These are phyloP conservation scores for Rubia tinctorum DNA, from an alignment of 305 asterid genomes.

Conservation along the genomic window DNA sequence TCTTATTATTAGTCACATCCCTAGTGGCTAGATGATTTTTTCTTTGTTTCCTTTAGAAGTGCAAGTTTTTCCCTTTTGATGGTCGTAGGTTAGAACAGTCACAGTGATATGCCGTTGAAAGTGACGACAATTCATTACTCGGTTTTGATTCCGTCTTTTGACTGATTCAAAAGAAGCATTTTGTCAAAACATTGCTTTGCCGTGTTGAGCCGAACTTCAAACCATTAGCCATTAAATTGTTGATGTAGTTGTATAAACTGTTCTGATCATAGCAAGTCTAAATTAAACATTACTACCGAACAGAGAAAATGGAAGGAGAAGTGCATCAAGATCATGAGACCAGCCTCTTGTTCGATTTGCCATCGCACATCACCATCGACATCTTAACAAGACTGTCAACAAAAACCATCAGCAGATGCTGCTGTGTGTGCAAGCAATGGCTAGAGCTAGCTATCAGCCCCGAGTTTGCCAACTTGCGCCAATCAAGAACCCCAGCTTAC, in stretches of 20 bases:
- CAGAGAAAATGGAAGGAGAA: not conserved
- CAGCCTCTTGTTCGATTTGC: slow-evolving; percentile 22
- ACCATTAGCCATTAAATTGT: no score
- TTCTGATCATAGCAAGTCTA: not conserved
- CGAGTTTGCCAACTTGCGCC: slow-evolving; percentile 30
- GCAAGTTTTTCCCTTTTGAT: no score
- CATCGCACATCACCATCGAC: slow-evolving; percentile 25
- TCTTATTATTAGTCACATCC: no score
- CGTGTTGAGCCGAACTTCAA: no score
- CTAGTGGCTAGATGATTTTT: no score
- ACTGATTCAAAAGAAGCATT: no score
- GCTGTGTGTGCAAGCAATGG: slow-evolving; percentile 40
- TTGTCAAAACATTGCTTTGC: not conserved
- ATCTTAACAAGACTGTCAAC: slow-evolving; percentile 38
- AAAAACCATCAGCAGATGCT: slow-evolving; percentile 11
- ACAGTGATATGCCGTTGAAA: no score
- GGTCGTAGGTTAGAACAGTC: no score
- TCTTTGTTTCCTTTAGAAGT: no score
- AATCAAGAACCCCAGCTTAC: slow-evolving; percentile 27
- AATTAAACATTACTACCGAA: not conserved
- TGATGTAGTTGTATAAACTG: not conserved
- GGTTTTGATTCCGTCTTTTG: not conserved
- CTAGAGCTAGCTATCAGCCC: slow-evolving; percentile 17
- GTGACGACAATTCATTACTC: not conserved
- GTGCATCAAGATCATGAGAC: not conserved